Conservation (phyloP, 2,329 filamentous ascomycete genomes). For the Xylaria sp. region DNA sequence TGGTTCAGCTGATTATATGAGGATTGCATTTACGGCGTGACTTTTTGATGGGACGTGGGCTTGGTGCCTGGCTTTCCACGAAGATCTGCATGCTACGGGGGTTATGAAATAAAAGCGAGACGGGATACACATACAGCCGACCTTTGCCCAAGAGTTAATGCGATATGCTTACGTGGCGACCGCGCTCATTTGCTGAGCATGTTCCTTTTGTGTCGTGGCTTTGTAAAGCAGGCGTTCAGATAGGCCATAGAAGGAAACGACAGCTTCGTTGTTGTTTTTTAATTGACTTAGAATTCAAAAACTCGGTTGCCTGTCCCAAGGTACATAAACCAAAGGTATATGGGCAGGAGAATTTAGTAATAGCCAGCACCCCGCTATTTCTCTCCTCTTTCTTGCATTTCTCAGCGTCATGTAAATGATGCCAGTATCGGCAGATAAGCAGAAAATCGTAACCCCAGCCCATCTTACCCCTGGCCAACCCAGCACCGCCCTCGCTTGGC, state of each 20-base stretch:
- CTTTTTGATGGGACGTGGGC: slow-evolving; percentile 43
- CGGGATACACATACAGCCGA: slow-evolving; percentile 24
- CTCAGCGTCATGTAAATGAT: neutral
- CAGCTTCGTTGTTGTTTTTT: slow-evolving; percentile 41
- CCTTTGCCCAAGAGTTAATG: slow-evolving; percentile 33
- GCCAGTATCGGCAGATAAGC: neutral
- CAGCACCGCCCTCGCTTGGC: neutral
- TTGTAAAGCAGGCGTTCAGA: slow-evolving; percentile 50
- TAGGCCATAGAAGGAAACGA: slow-evolving; percentile 49
- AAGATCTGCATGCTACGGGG: slow-evolving; percentile 40
- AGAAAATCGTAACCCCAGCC: neutral
- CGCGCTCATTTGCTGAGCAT: slow-evolving; percentile 30
- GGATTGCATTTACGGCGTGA: slow-evolving; percentile 48
- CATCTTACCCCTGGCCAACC: neutral
- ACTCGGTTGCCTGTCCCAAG: neutral
- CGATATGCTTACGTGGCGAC: slow-evolving; percentile 19
- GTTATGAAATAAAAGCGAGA: slow-evolving; percentile 36
- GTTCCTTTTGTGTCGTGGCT: slow-evolving; percentile 41
- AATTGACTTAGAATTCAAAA: slow-evolving; percentile 40
- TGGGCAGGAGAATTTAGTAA: neutral
- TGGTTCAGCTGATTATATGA: slow-evolving; percentile 23
- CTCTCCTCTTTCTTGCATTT: neutral
- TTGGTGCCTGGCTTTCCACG: slow-evolving; percentile 41
- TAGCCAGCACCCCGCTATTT: neutral
- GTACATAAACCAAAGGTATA: neutral